A percentile compares a stretch with the other conserved stretches of the same genome.
Conservation (phyloP, 192 early-diverging fungal genomes). For the Gigaspora rosea region DNA sequence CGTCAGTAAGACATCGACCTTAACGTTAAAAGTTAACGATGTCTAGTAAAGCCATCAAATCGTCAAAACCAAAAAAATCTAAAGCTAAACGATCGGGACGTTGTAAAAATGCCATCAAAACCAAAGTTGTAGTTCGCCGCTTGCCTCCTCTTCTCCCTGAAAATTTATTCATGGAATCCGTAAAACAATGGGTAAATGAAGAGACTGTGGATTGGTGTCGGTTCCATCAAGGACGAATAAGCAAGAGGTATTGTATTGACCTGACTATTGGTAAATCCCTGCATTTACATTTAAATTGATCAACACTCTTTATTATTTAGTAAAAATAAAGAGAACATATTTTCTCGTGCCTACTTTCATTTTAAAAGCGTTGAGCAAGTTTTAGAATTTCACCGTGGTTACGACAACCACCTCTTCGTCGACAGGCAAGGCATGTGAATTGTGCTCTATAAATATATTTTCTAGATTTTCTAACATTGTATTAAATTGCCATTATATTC, state of each 20-base stretch:
- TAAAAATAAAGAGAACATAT: constrained; percentile 69
- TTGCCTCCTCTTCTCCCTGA: constrained; percentile 79
- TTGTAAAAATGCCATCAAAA: constrained; percentile 45
- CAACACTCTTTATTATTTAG: constrained; percentile 39
- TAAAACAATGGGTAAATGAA: constrained; percentile 58
- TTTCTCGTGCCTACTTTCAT: constrained; percentile 76
- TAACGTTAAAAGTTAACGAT: background rate
- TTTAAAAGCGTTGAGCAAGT: constrained; percentile 69
- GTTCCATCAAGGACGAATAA: constrained; percentile 72
- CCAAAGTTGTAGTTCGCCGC: constrained; percentile 76
- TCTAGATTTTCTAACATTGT: background rate
- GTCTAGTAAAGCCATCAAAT: background rate
- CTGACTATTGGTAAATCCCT: too few relatives aligned
- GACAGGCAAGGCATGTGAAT: constrained; percentile 57
- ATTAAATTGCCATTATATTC: background rate
- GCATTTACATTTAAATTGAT: background rate
- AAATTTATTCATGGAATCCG: constrained; percentile 61
- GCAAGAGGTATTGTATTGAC: constrained; percentile 58
- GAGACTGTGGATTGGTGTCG: constrained; percentile 49
- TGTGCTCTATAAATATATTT: background rate
- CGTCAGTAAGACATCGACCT: too few relatives aligned
- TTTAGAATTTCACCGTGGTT: constrained; percentile 72
- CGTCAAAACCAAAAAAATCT: constrained; percentile 12
- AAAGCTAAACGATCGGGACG: constrained; percentile 36
- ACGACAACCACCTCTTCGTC: constrained; percentile 76